phyloP scores from a whole-genome alignment of 768 basidiomycete species.

The Multifurca ochricompacta region DNA sequence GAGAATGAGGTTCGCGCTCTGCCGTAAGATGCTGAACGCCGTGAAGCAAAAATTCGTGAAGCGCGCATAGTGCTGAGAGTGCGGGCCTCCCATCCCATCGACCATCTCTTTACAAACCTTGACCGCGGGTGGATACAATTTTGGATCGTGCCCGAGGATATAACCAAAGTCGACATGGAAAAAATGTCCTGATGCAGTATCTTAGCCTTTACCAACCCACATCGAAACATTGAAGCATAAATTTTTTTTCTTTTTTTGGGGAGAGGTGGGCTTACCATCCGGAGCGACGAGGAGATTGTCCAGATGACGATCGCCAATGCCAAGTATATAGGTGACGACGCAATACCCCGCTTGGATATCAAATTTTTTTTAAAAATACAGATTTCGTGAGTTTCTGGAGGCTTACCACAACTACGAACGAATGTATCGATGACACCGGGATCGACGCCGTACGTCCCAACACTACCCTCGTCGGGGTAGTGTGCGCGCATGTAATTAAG shows the following conservation, averaged over 20 bases:
- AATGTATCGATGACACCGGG: slow-evolving; percentile 93
- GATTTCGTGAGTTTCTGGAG: background rate
- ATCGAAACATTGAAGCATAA: too few species aligned
- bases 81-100: slow-evolving; percentile 97
- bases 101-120: slow-evolving; percentile 99
- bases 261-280: slow-evolving; percentile 50
- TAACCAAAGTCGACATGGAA: slow-evolving; percentile 99
- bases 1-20: slow-evolving; percentile 94
- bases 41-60: slow-evolving; percentile 98
- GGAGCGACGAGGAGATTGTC: slow-evolving; percentile 91
- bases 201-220: background rate
- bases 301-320: slow-evolving; percentile 94
- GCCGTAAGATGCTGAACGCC: slow-evolving; percentile 93
- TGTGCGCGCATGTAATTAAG: slow-evolving; percentile 82
- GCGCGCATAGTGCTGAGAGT: slow-evolving; percentile 89
- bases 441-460: slow-evolving; percentile 92
- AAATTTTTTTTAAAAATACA: background rate
- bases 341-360: slow-evolving; percentile 86
- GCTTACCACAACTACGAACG: slow-evolving; percentile 89
- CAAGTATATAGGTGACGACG: slow-evolving; percentile 91
- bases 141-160: slow-evolving; percentile 94
- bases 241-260: too few species aligned
- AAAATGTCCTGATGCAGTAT: slow-evolving; percentile 60
- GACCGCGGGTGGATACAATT: slow-evolving; percentile 94
- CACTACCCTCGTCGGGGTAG: slow-evolving; percentile 90